Conservation (phyloP, 257 asterid species). For the Solanum gracilifrons region DNA sequence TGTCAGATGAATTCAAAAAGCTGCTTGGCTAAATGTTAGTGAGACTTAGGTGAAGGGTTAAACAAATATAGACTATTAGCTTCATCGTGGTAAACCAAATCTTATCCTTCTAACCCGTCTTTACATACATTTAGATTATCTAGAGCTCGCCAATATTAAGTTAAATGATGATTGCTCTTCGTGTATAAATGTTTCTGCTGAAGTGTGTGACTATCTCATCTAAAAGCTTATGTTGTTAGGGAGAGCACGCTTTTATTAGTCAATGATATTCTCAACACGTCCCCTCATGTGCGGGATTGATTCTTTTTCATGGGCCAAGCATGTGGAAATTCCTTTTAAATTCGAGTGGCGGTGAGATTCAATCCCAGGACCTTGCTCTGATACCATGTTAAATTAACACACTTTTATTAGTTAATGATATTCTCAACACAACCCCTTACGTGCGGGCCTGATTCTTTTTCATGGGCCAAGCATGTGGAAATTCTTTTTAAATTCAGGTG, state of each 20-base stretch:
- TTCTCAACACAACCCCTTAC: fast-evolving
- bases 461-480: neutral
- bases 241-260: neutral
- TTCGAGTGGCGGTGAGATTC: neutral
- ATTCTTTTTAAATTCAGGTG: neutral
- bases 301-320: neutral
- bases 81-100: neutral
- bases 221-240: neutral
- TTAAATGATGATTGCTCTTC: neutral
- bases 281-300: neutral
- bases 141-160: neutral
- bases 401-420: neutral
- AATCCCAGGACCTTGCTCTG: neutral
- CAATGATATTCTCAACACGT: neutral
- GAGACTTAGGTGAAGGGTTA: neutral
- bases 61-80: neutral
- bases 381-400: neutral
- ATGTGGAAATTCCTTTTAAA: neutral
- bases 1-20: neutral
- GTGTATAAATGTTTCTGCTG: neutral
- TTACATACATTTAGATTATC: neutral
- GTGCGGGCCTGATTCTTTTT: neutral
- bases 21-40: neutral
- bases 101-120: neutral
- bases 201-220: neutral